Evolutionary conservation across 441 rosid genomes (phyloP), one percentile per base, ranked within the genome.

Genomic region (Gossypium trilobum): DNA sequence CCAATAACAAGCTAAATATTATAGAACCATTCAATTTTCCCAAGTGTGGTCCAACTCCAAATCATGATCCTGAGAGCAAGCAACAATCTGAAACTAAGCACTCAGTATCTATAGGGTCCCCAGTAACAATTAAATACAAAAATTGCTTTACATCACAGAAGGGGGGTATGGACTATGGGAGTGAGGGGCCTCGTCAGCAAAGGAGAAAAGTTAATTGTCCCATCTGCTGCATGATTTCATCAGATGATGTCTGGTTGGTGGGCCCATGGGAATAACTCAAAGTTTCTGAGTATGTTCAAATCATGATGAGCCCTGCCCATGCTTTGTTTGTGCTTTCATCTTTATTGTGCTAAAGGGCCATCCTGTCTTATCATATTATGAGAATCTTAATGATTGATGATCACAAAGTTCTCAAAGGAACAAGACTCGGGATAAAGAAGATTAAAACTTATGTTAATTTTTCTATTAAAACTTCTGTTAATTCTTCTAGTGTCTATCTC

Each of bases 41-140:
- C 10, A 20, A 20, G 52, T 44, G 59, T 70, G 64, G 62, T 69
- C 54, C 73, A 19, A 55, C 19, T 48, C 64, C 73, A 19, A 55
- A 31, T 48, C 64, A 55, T 13, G 17, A 13, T 48, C 33, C 73
- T 6, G 6, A 17, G 61, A 11, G 14, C 31, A 69, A 55, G 63
- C 51, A 55, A 69, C 62, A 52, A 36, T 29, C 14, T 27, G 17
- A 54, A 69, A 55, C 29, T 52, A 9, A 16, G 73, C 63, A 33
- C 73, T 70, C 14, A 33, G 27, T 20, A 1, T 31, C 29, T 20
- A 65, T 48, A 61, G 44, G 17, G 55, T 72, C 25, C 20, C 69
- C 16, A 58, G 62, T 23, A 72, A 48, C 54, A 61, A 11, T 27
- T 36, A 5, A 51, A 20, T 73, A 72, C 73, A 72, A 72, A 76